Base-by-base conservation (phyloP, 139 green algal species). In the Diplosphaera chodatii region DNA sequence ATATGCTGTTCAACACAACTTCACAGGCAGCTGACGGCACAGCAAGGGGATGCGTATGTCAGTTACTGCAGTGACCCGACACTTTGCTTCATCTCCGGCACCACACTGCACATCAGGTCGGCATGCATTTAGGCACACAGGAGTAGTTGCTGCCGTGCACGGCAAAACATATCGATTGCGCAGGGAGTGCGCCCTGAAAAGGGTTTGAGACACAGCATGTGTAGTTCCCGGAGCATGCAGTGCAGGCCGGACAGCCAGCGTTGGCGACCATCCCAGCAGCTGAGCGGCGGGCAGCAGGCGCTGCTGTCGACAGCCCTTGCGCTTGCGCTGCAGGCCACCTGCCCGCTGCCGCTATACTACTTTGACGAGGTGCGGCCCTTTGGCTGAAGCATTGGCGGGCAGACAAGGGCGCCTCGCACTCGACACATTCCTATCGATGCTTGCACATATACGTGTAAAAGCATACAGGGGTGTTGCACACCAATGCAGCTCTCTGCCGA, bases 271-370 rank as follows among this genome's bases (percentile, higher is more conserved):
- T 96, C 94, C 63, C 18, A 41, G 0, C 59, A 73, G 0, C 81
- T 96, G 33, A 87, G 75, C 3, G 91, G 90, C 0, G 91, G 91
- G 2, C 91, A 96, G 82, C 89, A 96, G 77, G 86, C 89, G 16
- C 78, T 96, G 67, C 84, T 86, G 3, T 84, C 78, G 6, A 79
- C 96, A 64, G 83, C 91, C 5, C 85, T 96, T 6, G 87, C 78
- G 74, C 88, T 94, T 68, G 87, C 89, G 20, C 66, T 93, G 69
- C 87, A 94, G 78, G 85, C 85, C 0, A 77, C 82, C 41, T 84
- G 87, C 28, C 90, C 91, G 1, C 92, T 85, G 1, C 89, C 91
- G 8, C 94, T 96, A 66, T 93, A 91, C 77, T 93, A 96, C 64
- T 96, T 96, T 71, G 91, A 96, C 67, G 91, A 96, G 55, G 82